Evolutionary conservation across 352 stramenopile species (phyloP), one percentile per base, ranked within the genome.

Genomic region (Pythium grandisporangium): DNA sequence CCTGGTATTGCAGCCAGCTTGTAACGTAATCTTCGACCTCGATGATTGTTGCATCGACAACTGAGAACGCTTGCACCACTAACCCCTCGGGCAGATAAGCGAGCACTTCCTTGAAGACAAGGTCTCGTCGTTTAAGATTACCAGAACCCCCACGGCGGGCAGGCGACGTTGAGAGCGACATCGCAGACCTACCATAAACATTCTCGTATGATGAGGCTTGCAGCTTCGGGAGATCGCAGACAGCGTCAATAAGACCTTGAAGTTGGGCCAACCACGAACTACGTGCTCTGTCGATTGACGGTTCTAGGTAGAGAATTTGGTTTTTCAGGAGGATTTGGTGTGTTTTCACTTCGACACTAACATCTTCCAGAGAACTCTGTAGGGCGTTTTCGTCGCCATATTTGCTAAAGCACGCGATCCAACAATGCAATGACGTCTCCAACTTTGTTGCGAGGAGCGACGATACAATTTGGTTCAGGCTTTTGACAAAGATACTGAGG

Each of bases 1-100:
- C 93, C 63, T 99, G 96, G 57, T 99, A 99, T 44, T 97, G 92
- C 23, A 99, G 61, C 97, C 97, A 99, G 25, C 84, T 89, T 22
- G 78, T 71, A 13, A 97, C 86, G 70, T 99, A 99, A 5, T 70
- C 61, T 36, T 93, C 72, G 22, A 97, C 77, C 41, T 97, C 77
- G 21, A 68, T 54, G 8, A 95, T 72, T 16, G 72, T 83, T 20
- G 48, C 42, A 48, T 95, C 75, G 14, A 96, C 63, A 6, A 81
- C 65, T 27, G 53, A 51, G 37, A 92, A 95, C 6, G 81, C 82
- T 30, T 82, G 63, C n/a, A 83, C 55, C 8, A 96, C 51, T 30
- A 95, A 38, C 13, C 68, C 72, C 21, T 66, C 30, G 4, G 73
- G 67, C 3, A 94, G 48, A 38, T 85, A 54, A 5, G 47, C 55